Percentiles rank a stretch among this genome's conserved stretches.
phyloP scores from a whole-genome alignment of 2,329 filamentous ascomycete genomes.

The Aspergillus awamori region DNA sequence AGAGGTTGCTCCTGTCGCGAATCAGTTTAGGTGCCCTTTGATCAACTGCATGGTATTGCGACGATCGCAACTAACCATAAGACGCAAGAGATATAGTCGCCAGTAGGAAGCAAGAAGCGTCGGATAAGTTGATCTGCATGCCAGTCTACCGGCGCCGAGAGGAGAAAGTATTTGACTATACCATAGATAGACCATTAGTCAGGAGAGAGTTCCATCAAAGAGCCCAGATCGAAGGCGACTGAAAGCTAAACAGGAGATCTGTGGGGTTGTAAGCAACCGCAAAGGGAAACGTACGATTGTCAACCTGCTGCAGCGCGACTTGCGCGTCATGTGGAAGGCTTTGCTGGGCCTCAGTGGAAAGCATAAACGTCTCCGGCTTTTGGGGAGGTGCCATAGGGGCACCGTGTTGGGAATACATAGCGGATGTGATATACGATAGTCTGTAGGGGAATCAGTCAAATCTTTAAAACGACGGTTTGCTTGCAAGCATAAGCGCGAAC shows the following conservation, averaged over 20 bases:
- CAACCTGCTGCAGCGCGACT: constrained; percentile 95
- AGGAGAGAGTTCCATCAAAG: not conserved
- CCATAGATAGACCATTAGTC: constrained; percentile 11
- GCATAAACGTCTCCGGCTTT: constrained; percentile 98
- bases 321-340: constrained; percentile 94
- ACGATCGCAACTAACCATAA: constrained; percentile 67
- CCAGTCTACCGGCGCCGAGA: constrained; percentile 98
- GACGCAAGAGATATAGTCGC: constrained; percentile 98
- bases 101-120: constrained; percentile 90
- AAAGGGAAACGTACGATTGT: constrained; percentile 72
- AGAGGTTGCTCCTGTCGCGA: constrained; percentile 81
- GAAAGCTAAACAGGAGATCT: not conserved
- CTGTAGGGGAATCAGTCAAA: constrained; percentile 25
- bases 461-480: constrained; percentile 24
- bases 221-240: not conserved
- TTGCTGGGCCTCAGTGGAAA: constrained; percentile 95
- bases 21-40: constrained; percentile 19
- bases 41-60: constrained; percentile 12
- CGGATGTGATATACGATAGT: constrained; percentile 18
- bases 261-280: not conserved
- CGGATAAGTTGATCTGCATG: constrained; percentile 94
- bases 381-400: constrained; percentile 86
- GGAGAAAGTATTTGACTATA: constrained; percentile 98
- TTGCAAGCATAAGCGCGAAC: constrained; percentile 19
- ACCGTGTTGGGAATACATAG: constrained; percentile 78